Conservation (phyloP, 2,329 filamentous ascomycete genomes). For the Talaromyces amestolkiae region DNA sequence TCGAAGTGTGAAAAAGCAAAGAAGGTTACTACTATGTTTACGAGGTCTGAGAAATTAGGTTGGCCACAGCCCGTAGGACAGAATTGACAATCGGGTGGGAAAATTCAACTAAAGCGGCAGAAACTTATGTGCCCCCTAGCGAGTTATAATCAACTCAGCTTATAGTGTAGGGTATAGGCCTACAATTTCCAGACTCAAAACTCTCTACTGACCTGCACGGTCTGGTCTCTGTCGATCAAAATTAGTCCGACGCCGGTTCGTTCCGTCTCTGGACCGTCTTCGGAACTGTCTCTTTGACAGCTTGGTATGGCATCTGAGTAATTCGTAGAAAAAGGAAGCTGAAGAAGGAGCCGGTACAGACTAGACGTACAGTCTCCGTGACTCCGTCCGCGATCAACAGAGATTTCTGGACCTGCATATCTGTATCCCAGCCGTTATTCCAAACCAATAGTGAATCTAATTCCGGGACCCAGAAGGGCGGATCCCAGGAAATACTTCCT, state of each 20-base stretch:
- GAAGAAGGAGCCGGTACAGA: neutral
- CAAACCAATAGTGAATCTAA: neutral
- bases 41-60: neutral
- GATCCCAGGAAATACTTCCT: neutral
- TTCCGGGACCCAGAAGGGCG: neutral
- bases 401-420: neutral
- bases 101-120: neutral
- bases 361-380: neutral
- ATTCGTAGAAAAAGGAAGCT: neutral
- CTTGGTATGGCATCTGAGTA: neutral
- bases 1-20: neutral
- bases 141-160: neutral
- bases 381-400: neutral
- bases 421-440: neutral
- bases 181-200: neutral
- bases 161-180: neutral
- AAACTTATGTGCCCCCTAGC: neutral
- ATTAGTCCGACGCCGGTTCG: constrained; percentile 2
- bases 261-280: neutral
- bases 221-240: constrained; percentile 10
- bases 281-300: neutral
- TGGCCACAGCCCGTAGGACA: neutral
- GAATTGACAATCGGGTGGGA: neutral
- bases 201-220: constrained; percentile 3
- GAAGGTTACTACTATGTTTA: neutral